Conservation (phyloP, 2,329 filamentous ascomycete species). For the Xylaria polymorpha region DNA sequence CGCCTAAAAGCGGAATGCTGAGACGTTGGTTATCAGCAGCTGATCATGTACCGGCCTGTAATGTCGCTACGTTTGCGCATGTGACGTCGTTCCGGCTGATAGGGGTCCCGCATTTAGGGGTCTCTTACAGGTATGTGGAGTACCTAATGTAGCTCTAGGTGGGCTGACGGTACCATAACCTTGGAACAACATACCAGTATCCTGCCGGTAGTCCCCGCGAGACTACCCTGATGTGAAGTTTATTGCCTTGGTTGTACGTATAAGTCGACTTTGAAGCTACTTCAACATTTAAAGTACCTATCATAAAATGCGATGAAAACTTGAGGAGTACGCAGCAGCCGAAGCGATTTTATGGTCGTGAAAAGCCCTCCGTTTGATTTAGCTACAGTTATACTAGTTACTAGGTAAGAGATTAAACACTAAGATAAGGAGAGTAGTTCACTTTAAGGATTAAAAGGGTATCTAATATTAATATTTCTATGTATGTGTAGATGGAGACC, state of each 20-base stretch:
- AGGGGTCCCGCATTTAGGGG: conserved; percentile 7
- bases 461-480: conserved; percentile 29
- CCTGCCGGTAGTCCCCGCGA: neutral
- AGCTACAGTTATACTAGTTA: neutral
- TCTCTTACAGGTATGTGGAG: neutral
- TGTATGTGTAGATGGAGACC: conserved; percentile 1
- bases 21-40: conserved; percentile 21
- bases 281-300: no score
- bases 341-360: neutral
- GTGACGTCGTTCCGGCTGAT: conserved; percentile 30
- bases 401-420: neutral
- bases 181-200: neutral
- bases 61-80: conserved; percentile 13
- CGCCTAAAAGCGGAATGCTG: conserved; percentile 11
- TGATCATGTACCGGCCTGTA: conserved; percentile 4
- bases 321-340: neutral
- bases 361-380: neutral
- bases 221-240: neutral
- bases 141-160: neutral
- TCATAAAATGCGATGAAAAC: neutral
- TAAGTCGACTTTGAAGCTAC: no score
- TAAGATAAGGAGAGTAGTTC: neutral
- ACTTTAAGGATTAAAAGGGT: conserved; percentile 25
- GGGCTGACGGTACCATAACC: neutral
- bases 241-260: no score